These are phyloP conservation scores for Ustilago nuda DNA, from an alignment of 1,284 basidiomycete species.

Conservation along the genomic window DNA sequence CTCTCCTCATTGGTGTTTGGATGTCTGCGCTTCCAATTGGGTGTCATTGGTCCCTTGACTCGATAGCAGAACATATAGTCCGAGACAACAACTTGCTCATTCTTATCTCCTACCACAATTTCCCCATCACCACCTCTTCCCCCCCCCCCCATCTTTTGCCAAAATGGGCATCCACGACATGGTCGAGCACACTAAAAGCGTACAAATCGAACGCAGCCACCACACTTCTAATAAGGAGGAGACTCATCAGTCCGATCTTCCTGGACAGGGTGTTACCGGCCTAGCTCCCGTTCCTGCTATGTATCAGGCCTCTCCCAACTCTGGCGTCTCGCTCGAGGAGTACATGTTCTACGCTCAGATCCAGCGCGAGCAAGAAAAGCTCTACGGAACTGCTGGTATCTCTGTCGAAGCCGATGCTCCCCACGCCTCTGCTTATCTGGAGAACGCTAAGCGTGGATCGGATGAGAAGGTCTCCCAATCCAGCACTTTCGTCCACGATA, in stretches of 20 bases:
- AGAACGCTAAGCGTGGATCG: constrained; percentile 7
- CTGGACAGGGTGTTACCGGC: constrained; percentile 43
- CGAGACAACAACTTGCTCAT: neutral
- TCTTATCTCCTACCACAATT: neutral
- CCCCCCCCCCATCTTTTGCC: neutral
- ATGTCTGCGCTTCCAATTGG: neutral
- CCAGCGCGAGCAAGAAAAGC: constrained; percentile 47
- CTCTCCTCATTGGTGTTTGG: no score
- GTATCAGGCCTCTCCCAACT: constrained; percentile 27
- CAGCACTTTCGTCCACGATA: constrained; percentile 11
- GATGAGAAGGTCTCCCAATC: constrained; percentile 25
- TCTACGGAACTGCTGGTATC: constrained; percentile 33
- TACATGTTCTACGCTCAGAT: constrained; percentile 52
- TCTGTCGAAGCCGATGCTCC: constrained; percentile 36
- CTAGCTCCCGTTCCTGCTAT: constrained; percentile 36
- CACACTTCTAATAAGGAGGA: constrained; percentile 47
- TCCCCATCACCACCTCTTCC: neutral
- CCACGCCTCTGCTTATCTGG: constrained; percentile 22
- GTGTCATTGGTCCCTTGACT: neutral
- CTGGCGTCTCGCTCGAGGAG: constrained; percentile 37
- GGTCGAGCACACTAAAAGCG: constrained; percentile 26
- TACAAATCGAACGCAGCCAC: constrained; percentile 33
- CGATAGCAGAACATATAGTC: constrained; percentile 2
- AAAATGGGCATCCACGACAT: constrained; percentile 38
- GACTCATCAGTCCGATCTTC: constrained; percentile 40